Conservation (phyloP, 148 eudicot genomes). For the Amaranthus hypochondriacus region DNA sequence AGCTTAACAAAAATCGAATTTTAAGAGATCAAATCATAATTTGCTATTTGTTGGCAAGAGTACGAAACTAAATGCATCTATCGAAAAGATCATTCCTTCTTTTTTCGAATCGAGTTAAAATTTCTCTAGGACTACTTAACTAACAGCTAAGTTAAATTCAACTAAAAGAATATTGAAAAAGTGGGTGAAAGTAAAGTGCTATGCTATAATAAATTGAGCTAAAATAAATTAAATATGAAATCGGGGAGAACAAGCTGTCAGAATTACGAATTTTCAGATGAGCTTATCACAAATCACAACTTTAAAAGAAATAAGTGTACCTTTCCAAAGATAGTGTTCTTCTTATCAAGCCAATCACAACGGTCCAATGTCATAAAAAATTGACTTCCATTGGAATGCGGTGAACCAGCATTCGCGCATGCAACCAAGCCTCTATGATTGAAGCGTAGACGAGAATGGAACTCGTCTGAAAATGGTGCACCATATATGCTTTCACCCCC, state of each 20-base stretch:
- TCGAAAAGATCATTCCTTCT: background rate
- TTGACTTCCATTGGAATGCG: constrained; percentile 93
- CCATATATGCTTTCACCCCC: constrained; percentile 99
- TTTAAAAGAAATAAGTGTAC: constrained; percentile 27
- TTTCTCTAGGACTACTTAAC: background rate
- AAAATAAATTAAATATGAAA: too few species aligned
- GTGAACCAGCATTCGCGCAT: constrained; percentile 79
- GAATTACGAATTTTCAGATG: too few species aligned
- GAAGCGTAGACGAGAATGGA: constrained; percentile 90
- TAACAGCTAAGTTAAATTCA: too few species aligned
- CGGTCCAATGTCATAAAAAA: constrained; percentile 86
- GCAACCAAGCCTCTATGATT: constrained; percentile 96
- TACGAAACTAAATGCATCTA: background rate
- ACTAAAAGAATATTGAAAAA: too few species aligned
- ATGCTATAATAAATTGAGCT: too few species aligned
- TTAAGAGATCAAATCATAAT: background rate
- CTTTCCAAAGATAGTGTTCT: constrained; percentile 96
- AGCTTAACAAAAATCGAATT: background rate
- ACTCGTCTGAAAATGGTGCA: constrained; percentile 69
- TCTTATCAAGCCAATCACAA: constrained; percentile 95
- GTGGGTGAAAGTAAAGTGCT: too few species aligned
- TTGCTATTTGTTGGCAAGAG: constrained; percentile 5
- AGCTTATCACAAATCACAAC: too few species aligned
- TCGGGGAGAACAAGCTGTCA: too few species aligned
- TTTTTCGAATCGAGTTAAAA: background rate